These are phyloP conservation scores for Fagopyrum tataricum DNA, from an alignment of 148 eudicot genomes.

Conservation along the genomic window DNA sequence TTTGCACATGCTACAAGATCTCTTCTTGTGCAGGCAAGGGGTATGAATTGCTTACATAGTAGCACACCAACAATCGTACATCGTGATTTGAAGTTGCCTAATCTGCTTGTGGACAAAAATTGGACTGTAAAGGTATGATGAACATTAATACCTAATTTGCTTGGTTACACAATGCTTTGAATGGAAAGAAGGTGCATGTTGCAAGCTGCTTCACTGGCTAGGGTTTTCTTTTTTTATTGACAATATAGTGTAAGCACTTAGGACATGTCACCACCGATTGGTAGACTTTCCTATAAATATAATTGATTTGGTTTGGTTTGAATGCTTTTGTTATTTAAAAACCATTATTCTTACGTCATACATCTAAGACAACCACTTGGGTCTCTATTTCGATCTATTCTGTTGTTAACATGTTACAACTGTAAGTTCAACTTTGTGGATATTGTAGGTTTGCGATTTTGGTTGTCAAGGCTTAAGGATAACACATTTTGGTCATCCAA, in stretches of 20 bases:
- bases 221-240: too few species aligned
- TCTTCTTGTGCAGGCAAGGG: constrained; percentile 66
- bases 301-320: not conserved
- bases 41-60: constrained; percentile 97
- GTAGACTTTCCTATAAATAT: too few species aligned
- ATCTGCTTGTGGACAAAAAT: constrained; percentile 89
- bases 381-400: not conserved
- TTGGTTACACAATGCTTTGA: not conserved
- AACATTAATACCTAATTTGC: not conserved
- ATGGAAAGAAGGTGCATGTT: not conserved
- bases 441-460: too few species aligned
- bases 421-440: too few species aligned
- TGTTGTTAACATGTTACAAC: not conserved
- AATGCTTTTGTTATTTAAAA: not conserved
- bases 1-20: constrained; percentile 10
- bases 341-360: not conserved
- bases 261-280: too few species aligned
- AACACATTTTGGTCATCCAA: constrained; percentile 46
- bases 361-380: not conserved
- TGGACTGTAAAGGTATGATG: constrained; percentile 92
- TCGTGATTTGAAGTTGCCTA: constrained; percentile 97
- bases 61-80: constrained; percentile 96
- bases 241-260: too few species aligned
- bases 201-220: not conserved
- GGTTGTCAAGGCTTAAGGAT: constrained; percentile 54